Evolutionary conservation across 2,329 filamentous ascomycete genomes (phyloP).

Genomic region (Fusarium abutilonis): DNA sequence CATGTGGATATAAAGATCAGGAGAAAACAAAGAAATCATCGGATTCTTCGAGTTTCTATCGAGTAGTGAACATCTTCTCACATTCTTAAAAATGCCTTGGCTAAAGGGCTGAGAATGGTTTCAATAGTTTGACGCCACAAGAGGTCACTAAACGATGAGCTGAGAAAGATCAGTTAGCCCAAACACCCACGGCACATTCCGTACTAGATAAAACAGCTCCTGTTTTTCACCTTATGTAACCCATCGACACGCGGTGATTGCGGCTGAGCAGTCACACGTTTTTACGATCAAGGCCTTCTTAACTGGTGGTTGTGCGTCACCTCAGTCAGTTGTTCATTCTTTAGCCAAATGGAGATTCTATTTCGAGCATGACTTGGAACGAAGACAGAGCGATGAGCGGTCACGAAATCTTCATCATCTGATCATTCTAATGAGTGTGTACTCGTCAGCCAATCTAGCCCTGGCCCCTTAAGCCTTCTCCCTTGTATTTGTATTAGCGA

Average conservation of each 20-base stretch:
- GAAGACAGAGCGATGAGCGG: too few relatives aligned
- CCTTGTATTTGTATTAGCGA: too few relatives aligned
- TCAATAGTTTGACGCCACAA: conserved; percentile 20
- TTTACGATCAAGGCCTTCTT: neutral
- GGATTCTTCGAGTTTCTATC: neutral
- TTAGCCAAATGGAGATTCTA: too few relatives aligned
- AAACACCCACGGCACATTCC: conserved; percentile 3
- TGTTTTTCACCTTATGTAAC: neutral
- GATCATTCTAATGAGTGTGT: too few relatives aligned
- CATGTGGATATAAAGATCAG: neutral
- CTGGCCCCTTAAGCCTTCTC: too few relatives aligned
- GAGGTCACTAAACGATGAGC: conserved; percentile 3
- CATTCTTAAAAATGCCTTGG: neutral
- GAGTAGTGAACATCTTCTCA: conserved; percentile 2
- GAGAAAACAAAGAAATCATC: neutral
- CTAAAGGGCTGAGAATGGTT: conserved; percentile 8
- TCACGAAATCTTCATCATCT: too few relatives aligned
- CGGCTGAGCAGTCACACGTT: conserved; percentile 14
- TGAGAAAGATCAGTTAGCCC: conserved; percentile 8
- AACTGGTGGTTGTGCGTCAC: too few relatives aligned
- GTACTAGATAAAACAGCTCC: neutral
- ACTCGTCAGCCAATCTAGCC: too few relatives aligned
- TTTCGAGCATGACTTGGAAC: too few relatives aligned
- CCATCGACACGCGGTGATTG: conserved; percentile 2
- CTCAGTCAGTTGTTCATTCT: too few relatives aligned